phyloP scores from a whole-genome alignment of 768 basidiomycete species.

The Suillus fuscotomentosus region DNA sequence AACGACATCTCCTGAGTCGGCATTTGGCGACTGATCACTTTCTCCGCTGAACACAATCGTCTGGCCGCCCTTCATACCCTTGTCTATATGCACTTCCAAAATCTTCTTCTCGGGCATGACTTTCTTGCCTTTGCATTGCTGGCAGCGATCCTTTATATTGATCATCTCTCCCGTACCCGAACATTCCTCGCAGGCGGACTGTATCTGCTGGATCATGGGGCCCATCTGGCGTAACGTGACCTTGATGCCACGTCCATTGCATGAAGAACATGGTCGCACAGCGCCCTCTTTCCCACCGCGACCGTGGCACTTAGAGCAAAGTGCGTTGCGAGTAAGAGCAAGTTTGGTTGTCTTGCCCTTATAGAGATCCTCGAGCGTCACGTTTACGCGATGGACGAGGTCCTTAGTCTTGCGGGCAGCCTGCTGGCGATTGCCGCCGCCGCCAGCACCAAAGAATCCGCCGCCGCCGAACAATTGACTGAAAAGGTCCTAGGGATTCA shows the following conservation, averaged over 20 bases:
- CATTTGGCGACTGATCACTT: slow-evolving; percentile 87
- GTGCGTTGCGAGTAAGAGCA: slow-evolving; percentile 90
- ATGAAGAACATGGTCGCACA: slow-evolving; percentile 72
- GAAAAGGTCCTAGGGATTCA: slow-evolving; percentile 77
- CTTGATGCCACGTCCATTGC: slow-evolving; percentile 88
- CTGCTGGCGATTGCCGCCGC: slow-evolving; percentile 56
- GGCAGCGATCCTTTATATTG: slow-evolving; percentile 90
- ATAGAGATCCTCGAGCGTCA: slow-evolving; percentile 98
- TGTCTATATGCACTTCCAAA: slow-evolving; percentile 96
- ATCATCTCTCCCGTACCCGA: slow-evolving; percentile 93
- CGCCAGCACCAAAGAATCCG: slow-evolving; percentile 62
- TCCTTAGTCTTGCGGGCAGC: slow-evolving; percentile 95
- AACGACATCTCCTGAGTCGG: slow-evolving; percentile 90
- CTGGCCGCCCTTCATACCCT: slow-evolving; percentile 95
- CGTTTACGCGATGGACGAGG: slow-evolving; percentile 93
- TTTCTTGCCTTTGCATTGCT: slow-evolving; percentile 94
- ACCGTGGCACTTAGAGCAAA: slow-evolving; percentile 92
- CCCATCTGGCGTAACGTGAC: slow-evolving; percentile 95
- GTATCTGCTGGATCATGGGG: slow-evolving; percentile 99
- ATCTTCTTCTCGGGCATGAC: slow-evolving; percentile 92
- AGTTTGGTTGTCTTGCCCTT: slow-evolving; percentile 99
- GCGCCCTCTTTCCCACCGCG: slow-evolving; percentile 98
- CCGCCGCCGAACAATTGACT: slow-evolving; percentile 92
- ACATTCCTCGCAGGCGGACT: slow-evolving; percentile 93
- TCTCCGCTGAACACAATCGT: slow-evolving; percentile 87